phyloP scores from a whole-genome alignment of 805 yeast genomes.

The Millerozyma miso region DNA sequence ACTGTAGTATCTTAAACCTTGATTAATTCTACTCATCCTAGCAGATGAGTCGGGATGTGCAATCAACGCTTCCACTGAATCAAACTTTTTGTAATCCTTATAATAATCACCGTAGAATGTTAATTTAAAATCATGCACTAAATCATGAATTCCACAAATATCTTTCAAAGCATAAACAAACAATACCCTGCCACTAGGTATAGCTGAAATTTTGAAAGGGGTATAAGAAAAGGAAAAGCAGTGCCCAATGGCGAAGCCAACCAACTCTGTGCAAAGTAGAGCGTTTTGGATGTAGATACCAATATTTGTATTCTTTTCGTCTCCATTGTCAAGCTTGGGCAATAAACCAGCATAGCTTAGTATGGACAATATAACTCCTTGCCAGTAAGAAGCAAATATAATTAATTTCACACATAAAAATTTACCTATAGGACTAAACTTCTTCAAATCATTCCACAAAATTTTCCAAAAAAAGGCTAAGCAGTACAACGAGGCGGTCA shows the following conservation, averaged over 20 bases:
- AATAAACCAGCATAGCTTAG: conserved; percentile 46
- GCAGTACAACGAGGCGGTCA: conserved; percentile 76
- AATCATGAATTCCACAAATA: conserved; percentile 71
- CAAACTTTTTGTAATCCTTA: conserved; percentile 72
- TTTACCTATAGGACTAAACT: conserved; percentile 86
- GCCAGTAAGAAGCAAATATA: conserved; percentile 99
- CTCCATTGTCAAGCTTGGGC: conserved; percentile 25
- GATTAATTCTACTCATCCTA: conserved; percentile 64
- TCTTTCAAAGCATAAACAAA: conserved; percentile 67
- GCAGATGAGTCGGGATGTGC: conserved; percentile 66
- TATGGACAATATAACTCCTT: conserved; percentile 60
- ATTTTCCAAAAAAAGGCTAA: conserved; percentile 92
- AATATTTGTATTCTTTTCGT: conserved; percentile 26
- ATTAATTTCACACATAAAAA: conserved; percentile 89
- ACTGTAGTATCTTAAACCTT: conserved; percentile 76
- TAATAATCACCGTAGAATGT: conserved; percentile 66
- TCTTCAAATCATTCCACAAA: conserved; percentile 68
- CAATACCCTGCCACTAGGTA: conserved; percentile 68
- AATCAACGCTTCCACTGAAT: conserved; percentile 66
- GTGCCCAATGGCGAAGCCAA: conserved; percentile 86
- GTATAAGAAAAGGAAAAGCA: conserved; percentile 77
- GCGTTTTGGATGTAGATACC: conserved; percentile 73
- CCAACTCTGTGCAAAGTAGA: conserved; percentile 74
- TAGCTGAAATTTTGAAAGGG: conserved; percentile 57
- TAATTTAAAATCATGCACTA: conserved; percentile 73